These are phyloP conservation scores for Cicer bijugum DNA, from an alignment of 306 rosid species.

Conservation along the genomic window DNA sequence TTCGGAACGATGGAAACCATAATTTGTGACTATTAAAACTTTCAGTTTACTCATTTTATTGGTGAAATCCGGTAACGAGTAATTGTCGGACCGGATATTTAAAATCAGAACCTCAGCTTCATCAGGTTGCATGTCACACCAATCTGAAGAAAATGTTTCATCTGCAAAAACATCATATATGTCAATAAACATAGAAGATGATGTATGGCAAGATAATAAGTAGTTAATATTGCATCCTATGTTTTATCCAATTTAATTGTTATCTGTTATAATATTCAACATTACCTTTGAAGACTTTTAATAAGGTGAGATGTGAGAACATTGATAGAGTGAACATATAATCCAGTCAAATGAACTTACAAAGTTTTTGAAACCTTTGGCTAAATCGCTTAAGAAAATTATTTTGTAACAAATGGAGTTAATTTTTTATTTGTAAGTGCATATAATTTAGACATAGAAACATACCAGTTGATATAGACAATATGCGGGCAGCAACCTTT, in stretches of 20 bases:
- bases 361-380: background rate
- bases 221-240: background rate
- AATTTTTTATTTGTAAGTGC: conserved; percentile 4
- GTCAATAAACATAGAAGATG: background rate
- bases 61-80: conserved; percentile 57
- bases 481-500: conserved; percentile 41
- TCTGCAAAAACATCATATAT: conserved; percentile 54
- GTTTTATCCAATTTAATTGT: background rate
- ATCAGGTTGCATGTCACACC: conserved; percentile 57
- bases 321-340: background rate
- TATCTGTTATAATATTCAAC: too few species aligned
- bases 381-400: background rate
- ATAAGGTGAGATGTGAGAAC: background rate
- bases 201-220: background rate
- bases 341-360: background rate
- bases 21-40: conserved; percentile 61
- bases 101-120: conserved; percentile 65
- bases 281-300: too few species aligned
- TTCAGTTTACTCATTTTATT: conserved; percentile 56
- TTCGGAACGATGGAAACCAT: conserved; percentile 50
- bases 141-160: conserved; percentile 50
- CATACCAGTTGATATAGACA: conserved; percentile 77
- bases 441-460: conserved; percentile 28
- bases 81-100: conserved; percentile 50
- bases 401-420: background rate